A percentile compares a stretch with the other conserved stretches of the same genome.
Conservation (phyloP, 371 early-diverging fungal species). For the Apophysomyces elegans region DNA sequence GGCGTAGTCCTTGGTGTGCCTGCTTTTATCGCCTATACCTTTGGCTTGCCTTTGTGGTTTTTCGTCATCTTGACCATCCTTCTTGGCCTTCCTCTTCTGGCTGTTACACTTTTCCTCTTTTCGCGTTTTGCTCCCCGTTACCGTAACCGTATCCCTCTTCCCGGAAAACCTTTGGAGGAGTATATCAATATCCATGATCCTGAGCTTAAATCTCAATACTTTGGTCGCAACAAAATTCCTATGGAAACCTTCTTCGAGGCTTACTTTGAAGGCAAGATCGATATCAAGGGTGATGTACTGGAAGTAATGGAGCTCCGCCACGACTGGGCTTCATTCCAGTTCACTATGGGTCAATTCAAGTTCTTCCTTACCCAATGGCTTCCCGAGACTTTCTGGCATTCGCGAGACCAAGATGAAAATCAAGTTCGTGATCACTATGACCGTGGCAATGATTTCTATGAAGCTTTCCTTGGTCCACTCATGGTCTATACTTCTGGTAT, state of each 20-base stretch:
- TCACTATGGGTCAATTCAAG: conserved; percentile 84
- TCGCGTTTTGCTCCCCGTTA: conserved; percentile 72
- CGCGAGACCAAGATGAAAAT: conserved; percentile 93
- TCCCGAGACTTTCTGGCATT: conserved; percentile 94
- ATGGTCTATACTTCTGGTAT: conserved; percentile 98
- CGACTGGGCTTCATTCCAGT: conserved; percentile 92
- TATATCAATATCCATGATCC: conserved; percentile 90
- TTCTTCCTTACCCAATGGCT: conserved; percentile 95
- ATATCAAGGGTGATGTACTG: conserved; percentile 87
- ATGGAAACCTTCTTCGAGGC: conserved; percentile 96
- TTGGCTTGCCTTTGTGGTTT: conserved; percentile 61
- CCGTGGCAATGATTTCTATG: conserved; percentile 97
- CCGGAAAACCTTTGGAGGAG: conserved; percentile 79
- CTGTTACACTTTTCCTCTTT: conserved; percentile 63
- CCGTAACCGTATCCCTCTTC: conserved; percentile 74
- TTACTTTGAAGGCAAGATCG: conserved; percentile 95
- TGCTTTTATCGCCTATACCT: conserved; percentile 57
- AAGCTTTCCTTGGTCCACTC: conserved; percentile 88
- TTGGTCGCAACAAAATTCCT: conserved; percentile 87
- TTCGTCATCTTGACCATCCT: conserved; percentile 66
- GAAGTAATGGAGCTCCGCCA: conserved; percentile 90
- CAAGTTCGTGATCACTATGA: conserved; percentile 98
- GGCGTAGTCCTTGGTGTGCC: conserved; percentile 64
- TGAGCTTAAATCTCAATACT: conserved; percentile 71
- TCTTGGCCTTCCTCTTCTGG: conserved; percentile 71